A percentile compares a stretch with the other conserved stretches of the same genome.
These are phyloP conservation scores for Phytophthora sojae DNA, from an alignment of 352 stramenopile genomes.

Conservation along the genomic window DNA sequence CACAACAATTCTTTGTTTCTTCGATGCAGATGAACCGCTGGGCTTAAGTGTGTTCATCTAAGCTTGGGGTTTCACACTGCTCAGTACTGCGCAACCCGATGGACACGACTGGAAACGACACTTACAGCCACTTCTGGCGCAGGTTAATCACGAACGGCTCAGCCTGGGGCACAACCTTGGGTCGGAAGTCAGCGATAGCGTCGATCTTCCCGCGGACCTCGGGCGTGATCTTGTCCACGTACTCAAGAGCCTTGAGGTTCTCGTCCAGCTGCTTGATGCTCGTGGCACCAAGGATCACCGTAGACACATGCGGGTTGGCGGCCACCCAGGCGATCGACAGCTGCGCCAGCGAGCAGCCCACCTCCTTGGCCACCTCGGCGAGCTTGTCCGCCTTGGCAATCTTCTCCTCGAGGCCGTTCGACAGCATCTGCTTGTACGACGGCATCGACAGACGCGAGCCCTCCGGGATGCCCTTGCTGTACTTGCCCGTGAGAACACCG, in stretches of 20 bases:
- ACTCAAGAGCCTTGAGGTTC: slow-evolving; percentile 74
- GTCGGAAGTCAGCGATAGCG: slow-evolving; percentile 61
- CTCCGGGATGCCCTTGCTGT: slow-evolving; percentile 80
- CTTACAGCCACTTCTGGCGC: slow-evolving; percentile 48
- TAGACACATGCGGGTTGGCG: slow-evolving; percentile 67
- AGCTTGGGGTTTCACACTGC: not conserved
- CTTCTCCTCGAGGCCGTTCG: slow-evolving; percentile 58
- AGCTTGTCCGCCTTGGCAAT: slow-evolving; percentile 56
- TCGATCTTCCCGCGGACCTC: slow-evolving; percentile 77
- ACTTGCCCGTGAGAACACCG: slow-evolving; percentile 83
- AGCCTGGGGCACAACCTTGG: slow-evolving; percentile 37
- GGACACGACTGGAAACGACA: slow-evolving; percentile 9
- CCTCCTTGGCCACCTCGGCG: slow-evolving; percentile 61
- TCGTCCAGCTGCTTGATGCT: slow-evolving; percentile 76
- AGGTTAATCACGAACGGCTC: slow-evolving; percentile 45
- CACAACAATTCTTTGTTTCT: not conserved
- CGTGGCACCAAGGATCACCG: slow-evolving; percentile 67
- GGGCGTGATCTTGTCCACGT: slow-evolving; percentile 75
- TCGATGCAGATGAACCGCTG: not conserved
- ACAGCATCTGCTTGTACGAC: slow-evolving; percentile 58
- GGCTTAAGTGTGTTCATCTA: not conserved
- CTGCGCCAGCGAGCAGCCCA: slow-evolving; percentile 67
- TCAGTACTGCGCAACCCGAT: not conserved
- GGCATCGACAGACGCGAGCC: slow-evolving; percentile 67
- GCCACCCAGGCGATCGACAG: slow-evolving; percentile 68